A percentile compares a stretch with the other conserved stretches of the same genome.
These are phyloP conservation scores for Solanum pimpinellifolium DNA, from an alignment of 257 asterid genomes.

Conservation along the genomic window DNA sequence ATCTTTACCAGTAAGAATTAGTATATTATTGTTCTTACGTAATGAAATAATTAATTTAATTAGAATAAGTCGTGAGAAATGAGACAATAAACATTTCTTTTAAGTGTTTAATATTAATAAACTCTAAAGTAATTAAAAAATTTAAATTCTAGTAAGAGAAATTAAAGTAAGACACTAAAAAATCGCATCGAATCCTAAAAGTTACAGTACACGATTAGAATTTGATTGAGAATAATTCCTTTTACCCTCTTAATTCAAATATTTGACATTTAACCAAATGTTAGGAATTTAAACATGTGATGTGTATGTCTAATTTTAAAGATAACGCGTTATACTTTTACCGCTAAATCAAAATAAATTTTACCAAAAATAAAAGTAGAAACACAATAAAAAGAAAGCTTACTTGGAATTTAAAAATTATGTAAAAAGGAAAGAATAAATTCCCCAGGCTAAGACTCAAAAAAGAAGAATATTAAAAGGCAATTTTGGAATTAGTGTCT, in stretches of 20 bases:
- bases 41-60: not conserved
- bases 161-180: not conserved
- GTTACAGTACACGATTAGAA: not conserved
- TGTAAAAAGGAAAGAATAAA: slow-evolving; percentile 15
- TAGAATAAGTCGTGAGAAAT: not conserved
- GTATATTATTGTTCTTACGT: not conserved
- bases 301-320: not conserved
- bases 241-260: not conserved
- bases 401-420: not conserved
- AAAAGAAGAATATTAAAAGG: slow-evolving; percentile 9
- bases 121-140: not conserved
- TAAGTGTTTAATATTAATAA: not conserved
- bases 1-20: not conserved
- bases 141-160: not conserved
- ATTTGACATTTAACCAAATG: not conserved
- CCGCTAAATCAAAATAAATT: not conserved
- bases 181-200: not conserved
- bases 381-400: not conserved
- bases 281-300: not conserved
- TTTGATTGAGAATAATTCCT: not conserved
- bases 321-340: not conserved
- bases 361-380: not conserved
- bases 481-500: not conserved
- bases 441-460: not conserved
- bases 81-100: not conserved